phyloP scores from a whole-genome alignment of 176 grass and related monocot genomes.

The Aegilops speltoides region DNA sequence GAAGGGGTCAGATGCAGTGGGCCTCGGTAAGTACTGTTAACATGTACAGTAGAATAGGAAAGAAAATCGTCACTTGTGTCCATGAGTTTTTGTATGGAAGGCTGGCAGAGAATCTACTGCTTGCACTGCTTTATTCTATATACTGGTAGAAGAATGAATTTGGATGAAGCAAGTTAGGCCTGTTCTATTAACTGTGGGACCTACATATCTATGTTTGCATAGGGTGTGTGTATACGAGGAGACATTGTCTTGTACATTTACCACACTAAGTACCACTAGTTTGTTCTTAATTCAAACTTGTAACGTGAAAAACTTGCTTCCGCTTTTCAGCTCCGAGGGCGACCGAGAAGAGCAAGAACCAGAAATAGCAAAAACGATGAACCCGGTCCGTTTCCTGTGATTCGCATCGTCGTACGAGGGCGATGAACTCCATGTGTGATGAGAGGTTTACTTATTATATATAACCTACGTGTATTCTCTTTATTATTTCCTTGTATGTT shows the following conservation, averaged over 20 bases:
- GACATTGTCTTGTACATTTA: neutral
- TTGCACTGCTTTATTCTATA: conserved; percentile 1
- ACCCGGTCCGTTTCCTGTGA: neutral
- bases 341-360: conserved; percentile 29
- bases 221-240: neutral
- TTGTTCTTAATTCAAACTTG: neutral
- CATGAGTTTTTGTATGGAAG: conserved; percentile 15
- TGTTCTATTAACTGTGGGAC: neutral
- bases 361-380: conserved; percentile 12
- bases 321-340: conserved; percentile 42
- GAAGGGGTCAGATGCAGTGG: conserved; percentile 60
- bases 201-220: neutral
- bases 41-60: neutral
- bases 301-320: neutral
- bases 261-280: neutral
- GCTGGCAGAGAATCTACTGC: conserved; percentile 29
- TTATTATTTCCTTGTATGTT: neutral
- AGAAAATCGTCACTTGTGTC: neutral
- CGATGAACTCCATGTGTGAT: conserved; percentile 19
- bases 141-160: neutral
- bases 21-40: conserved; percentile 46
- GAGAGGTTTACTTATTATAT: conserved; percentile 25
- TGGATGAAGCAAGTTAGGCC: conserved; percentile 14
- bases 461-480: conserved; percentile 3
- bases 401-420: neutral